Conservation (phyloP, 2,329 filamentous ascomycete genomes). For the Alternaria arbusti region DNA sequence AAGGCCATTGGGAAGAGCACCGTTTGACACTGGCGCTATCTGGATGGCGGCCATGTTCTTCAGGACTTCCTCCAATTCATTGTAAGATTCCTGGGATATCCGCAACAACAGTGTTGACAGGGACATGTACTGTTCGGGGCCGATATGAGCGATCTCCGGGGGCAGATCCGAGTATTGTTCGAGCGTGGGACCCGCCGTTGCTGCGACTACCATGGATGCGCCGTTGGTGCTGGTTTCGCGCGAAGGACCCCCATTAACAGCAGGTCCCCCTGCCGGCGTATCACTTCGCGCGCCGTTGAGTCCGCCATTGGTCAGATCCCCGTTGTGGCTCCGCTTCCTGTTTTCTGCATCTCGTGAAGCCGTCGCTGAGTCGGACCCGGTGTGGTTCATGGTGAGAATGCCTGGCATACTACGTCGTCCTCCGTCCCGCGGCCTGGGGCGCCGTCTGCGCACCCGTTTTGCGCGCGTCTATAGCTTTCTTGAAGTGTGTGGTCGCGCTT, state of each 20-base stretch:
- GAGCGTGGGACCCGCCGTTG: slow-evolving; percentile 8
- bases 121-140: slow-evolving; percentile 72
- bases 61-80: slow-evolving; percentile 74
- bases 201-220: slow-evolving; percentile 17
- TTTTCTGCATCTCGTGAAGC: slow-evolving; percentile 36
- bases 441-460: slow-evolving; percentile 38
- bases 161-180: slow-evolving; percentile 47
- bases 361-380: slow-evolving; percentile 46
- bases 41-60: slow-evolving; percentile 73
- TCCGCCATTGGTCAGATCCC: slow-evolving; percentile 41
- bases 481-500: background rate
- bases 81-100: slow-evolving; percentile 82
- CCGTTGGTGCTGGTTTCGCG: slow-evolving; percentile 23
- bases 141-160: slow-evolving; percentile 70
- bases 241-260: slow-evolving; percentile 16
- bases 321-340: slow-evolving; percentile 40
- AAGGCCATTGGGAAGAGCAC: slow-evolving; percentile 48
- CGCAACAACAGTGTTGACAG: slow-evolving; percentile 77
- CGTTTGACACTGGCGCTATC: slow-evolving; percentile 61
- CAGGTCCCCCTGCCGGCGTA: slow-evolving; percentile 13
- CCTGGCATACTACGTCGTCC: slow-evolving; percentile 55
- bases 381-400: slow-evolving; percentile 56
- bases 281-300: slow-evolving; percentile 20
- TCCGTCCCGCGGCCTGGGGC: slow-evolving; percentile 36
- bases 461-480: slow-evolving; percentile 7